Percentiles rank a stretch among this genome's conserved stretches.
Conservation (phyloP, 257 asterid species). For the Ilex aquifolium region DNA sequence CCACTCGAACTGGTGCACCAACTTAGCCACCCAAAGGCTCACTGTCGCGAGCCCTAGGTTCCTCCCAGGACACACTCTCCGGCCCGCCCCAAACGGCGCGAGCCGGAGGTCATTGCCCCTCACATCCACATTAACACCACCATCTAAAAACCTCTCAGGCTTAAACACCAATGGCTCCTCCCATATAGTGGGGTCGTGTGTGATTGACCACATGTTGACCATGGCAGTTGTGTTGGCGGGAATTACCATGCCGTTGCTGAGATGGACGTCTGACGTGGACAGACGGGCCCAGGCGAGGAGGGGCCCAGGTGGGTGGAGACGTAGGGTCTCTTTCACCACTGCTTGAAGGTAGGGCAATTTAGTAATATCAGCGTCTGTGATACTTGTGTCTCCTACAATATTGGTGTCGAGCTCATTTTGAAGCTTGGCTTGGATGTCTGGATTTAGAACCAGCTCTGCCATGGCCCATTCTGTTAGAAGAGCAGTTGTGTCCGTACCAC, state of each 20-base stretch:
- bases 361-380: constrained; percentile 25
- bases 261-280: constrained; percentile 31
- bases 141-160: constrained; percentile 35
- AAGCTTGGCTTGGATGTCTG: constrained; percentile 27
- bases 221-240: constrained; percentile 48
- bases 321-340: constrained; percentile 42
- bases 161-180: constrained; percentile 25
- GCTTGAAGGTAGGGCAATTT: constrained; percentile 41
- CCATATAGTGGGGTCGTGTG: constrained; percentile 39
- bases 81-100: constrained; percentile 58
- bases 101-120: constrained; percentile 45
- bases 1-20: constrained; percentile 41
- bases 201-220: constrained; percentile 68
- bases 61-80: constrained; percentile 59
- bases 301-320: constrained; percentile 59
- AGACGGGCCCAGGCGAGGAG: constrained; percentile 52
- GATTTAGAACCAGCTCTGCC: constrained; percentile 43
- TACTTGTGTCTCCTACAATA: constrained; percentile 2
- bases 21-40: constrained; percentile 46
- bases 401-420: constrained; percentile 17
- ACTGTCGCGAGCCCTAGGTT: constrained; percentile 40
- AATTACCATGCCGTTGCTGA: constrained; percentile 43
- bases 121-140: constrained; percentile 30
- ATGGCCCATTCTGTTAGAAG: constrained; percentile 51
- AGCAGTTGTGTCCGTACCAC: constrained; percentile 54